Base-by-base conservation (phyloP, 1,284 basidiomycete species). In the Phenoliferia sp. region DNA sequence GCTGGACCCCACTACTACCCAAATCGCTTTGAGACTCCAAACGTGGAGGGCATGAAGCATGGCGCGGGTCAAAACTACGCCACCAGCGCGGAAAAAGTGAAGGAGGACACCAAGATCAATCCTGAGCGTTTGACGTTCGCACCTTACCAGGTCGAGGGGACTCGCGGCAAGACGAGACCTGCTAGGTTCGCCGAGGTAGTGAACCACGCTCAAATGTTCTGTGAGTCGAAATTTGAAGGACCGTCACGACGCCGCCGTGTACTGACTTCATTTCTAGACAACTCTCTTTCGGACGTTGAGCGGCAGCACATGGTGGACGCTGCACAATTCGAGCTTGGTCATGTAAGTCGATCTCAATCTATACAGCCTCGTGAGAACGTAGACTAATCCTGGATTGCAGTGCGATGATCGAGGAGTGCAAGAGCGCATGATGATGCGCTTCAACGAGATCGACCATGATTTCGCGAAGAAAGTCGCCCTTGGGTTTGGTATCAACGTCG, bases 1-100 rank as follows among this genome's bases (percentile, higher is more conserved):
- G 85, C 85, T 69, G 83, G 86, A 33, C 88, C 73, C 90, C 91
- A 78, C 65, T 92, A 88, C 77, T 88, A 83, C 83, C 90, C 87
- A 0, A 92, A 92, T 77, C 85, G 90, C 17, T 83, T 84, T 59
- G 80, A 84, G 39, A 78, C 82, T 7, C 83, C 84, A 5, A 80
- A 80, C 59, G 31, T 26, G 5, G 64, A 52, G 34, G 26, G 22
- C 4, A 48, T n/a, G 1, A 26, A 32, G 35, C 66, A 73, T 48
- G 66, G 65, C 29, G 44, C 65, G 34, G 71, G 70, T 4, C 69
- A 68, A 61, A 72, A 72, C 69, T 72, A 62, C 55, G 62, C 59
- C 16, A 58, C 55, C 62, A 59, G 50, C 63, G 67, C 36, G 22
- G 61, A 65, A 0, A 54, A 65, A 3, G 54, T 68, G 33, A 60